Evolutionary conservation across 345 rosid genomes (phyloP).

Genomic region (Xanthoceras sorbifolium): DNA sequence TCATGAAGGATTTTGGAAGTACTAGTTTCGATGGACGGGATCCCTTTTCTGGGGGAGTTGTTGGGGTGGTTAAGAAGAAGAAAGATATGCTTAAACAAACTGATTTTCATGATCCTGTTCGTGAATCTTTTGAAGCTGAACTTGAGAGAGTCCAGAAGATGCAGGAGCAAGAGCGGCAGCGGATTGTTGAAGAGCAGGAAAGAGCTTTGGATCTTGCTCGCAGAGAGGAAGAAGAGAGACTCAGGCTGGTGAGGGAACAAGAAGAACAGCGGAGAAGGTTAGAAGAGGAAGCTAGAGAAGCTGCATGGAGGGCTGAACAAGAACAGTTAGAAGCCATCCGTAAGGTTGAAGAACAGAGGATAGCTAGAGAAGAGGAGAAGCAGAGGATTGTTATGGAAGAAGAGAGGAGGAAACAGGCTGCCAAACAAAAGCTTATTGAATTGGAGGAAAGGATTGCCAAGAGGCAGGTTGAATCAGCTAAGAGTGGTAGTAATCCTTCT

Average conservation of each 20-base stretch:
- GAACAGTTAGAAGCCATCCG: slow-evolving; percentile 70
- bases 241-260: slow-evolving; percentile 73
- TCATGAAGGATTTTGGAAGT: slow-evolving; percentile 56
- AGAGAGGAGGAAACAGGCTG: slow-evolving; percentile 96
- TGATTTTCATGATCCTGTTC: slow-evolving; percentile 88
- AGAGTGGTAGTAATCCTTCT: slow-evolving; percentile 47
- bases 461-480: slow-evolving; percentile 67
- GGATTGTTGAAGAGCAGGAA: slow-evolving; percentile 78
- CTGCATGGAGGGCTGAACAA: slow-evolving; percentile 89
- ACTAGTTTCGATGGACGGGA: slow-evolving; percentile 68
- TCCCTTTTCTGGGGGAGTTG: slow-evolving; percentile 65
- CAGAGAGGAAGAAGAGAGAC: slow-evolving; percentile 88
- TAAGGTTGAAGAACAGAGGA: slow-evolving; percentile 80
- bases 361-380: slow-evolving; percentile 93
- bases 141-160: slow-evolving; percentile 95
- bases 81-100: slow-evolving; percentile 69
- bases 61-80: slow-evolving; percentile 79
- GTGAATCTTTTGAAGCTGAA: slow-evolving; percentile 99
- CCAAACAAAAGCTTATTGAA: slow-evolving; percentile 91
- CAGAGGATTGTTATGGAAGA: slow-evolving; percentile 76
- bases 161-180: slow-evolving; percentile 89
- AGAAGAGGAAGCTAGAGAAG: slow-evolving; percentile 89
- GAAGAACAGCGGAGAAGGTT: slow-evolving; percentile 71
- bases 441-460: slow-evolving; percentile 91
- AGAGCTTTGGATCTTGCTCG: slow-evolving; percentile 79